Base-by-base conservation (phyloP, 176 grass and related monocot species). In the Themeda triandra region DNA sequence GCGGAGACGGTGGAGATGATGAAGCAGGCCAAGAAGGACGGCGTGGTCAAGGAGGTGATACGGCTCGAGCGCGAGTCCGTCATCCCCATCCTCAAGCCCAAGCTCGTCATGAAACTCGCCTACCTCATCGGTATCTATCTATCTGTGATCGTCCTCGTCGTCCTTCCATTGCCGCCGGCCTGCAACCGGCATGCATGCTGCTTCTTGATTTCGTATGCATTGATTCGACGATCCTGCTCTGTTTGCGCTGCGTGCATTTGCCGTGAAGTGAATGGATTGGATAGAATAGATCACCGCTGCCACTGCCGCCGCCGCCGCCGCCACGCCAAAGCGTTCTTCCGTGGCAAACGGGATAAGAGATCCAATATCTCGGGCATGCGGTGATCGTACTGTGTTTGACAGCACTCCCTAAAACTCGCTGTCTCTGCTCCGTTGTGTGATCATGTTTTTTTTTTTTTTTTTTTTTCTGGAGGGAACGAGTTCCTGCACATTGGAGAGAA, bases 71-170 rank as follows among this genome's bases (percentile, higher is more conserved):
- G 85, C 80, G 94, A 97, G 84, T 90, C 94, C 42, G 92, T 97
- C 62, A 92, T 97, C 78, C 94, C 94, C 59, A 86, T 97, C 77
- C 51, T 97, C 76, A 97, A 97, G 87, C 94, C 89, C 51, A 97
- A 88, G 70, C 89, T 97, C 66, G 88, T 92, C 70, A 90, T 73
- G 79, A 92, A 92, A 79, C 92, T 97, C 46, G 85, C 87, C 25
- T 25, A 83, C 49, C 92, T 97, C 75, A 86, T 94, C 62, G 92
- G 94, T 97, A 90, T 44, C 0, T 32, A 6, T 75, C 32, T 1
- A 25, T 4, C 30, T 21, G 1, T 31, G 1, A 40, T 23, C 21
- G 49, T 4, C 17, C 48, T 51, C 44, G 8, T 19, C 32, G 3
- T 2, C 8, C 35, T 13, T 41, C 35, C 37, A 27, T 71, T 9